These are phyloP conservation scores for Penicillium sp. DNA, from an alignment of 2,329 filamentous ascomycete genomes.

Conservation along the genomic window DNA sequence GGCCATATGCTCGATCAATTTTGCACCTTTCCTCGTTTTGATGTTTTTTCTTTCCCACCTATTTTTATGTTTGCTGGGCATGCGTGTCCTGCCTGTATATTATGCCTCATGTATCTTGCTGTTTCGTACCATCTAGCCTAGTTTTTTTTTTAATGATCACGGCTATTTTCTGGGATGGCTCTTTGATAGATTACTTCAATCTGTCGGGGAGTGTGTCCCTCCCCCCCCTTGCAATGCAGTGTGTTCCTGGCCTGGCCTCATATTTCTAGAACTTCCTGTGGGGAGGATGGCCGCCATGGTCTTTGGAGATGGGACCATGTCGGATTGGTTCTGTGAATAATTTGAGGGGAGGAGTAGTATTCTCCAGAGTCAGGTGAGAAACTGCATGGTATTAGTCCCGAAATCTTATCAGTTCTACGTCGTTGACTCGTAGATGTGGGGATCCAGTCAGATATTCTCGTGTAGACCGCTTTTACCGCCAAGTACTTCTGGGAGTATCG, in stretches of 20 bases:
- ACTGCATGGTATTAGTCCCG: neutral
- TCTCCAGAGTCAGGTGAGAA: neutral
- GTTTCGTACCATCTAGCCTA: constrained; percentile 6
- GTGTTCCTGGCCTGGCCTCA: constrained; percentile 2
- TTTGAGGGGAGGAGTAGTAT: neutral
- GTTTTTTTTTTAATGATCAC: constrained; percentile 30
- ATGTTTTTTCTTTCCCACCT: constrained; percentile 10
- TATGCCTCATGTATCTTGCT: constrained; percentile 27
- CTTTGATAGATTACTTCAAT: constrained; percentile 3
- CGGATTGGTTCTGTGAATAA: neutral
- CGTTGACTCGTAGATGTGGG: neutral
- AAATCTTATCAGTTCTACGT: neutral
- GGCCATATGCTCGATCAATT: constrained; percentile 12
- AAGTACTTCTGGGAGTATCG: neutral
- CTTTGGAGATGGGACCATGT: neutral
- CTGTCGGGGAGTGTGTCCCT: constrained; percentile 8
- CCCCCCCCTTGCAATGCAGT: constrained; percentile 10
- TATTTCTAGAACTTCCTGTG: neutral
- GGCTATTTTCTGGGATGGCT: constrained; percentile 23
- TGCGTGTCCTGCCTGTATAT: constrained; percentile 28
- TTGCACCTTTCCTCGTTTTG: constrained; percentile 18
- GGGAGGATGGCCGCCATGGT: neutral
- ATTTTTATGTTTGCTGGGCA: constrained; percentile 16
- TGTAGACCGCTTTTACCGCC: constrained; percentile 5
- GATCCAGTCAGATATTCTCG: neutral